Percentiles rank a stretch among this genome's conserved stretches.
phyloP scores from a whole-genome alignment of 2,329 filamentous ascomycete genomes.

The Fusarium sp. region DNA sequence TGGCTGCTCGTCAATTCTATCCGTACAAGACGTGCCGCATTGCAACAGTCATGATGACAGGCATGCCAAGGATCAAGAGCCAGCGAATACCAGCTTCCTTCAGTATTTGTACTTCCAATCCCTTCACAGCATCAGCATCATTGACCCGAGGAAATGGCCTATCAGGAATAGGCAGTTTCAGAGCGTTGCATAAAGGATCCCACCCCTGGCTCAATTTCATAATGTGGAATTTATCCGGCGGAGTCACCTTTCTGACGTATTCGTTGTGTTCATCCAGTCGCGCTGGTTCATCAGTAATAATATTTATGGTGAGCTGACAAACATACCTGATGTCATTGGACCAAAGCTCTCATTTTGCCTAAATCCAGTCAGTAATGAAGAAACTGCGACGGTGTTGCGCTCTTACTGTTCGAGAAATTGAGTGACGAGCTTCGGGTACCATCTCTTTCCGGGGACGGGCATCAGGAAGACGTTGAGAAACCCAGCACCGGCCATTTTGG shows the following conservation, averaged over 20 bases:
- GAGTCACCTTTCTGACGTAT: background rate
- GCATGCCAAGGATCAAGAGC: background rate
- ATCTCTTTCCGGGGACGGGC: background rate
- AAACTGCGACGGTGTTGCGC: rapidly evolving
- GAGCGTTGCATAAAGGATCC: background rate
- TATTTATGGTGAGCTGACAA: too few species aligned
- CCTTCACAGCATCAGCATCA: background rate
- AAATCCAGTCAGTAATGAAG: background rate
- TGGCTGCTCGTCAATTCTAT: rapidly evolving
- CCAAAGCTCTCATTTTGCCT: background rate
- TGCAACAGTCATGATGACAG: background rate
- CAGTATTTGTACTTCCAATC: background rate
- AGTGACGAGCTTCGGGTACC: background rate
- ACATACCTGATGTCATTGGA: background rate
- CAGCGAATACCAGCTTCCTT: background rate
- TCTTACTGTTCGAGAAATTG: background rate
- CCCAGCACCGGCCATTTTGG: background rate
- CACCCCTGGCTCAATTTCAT: background rate
- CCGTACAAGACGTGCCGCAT: background rate
- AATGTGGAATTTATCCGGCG: background rate
- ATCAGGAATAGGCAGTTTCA: background rate
- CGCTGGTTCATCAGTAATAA: background rate
- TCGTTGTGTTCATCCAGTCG: background rate
- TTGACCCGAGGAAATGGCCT: background rate
- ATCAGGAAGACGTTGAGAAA: background rate